Base-by-base conservation (phyloP, 2,329 filamentous ascomycete genomes). In the Cladosporium sp. region DNA sequence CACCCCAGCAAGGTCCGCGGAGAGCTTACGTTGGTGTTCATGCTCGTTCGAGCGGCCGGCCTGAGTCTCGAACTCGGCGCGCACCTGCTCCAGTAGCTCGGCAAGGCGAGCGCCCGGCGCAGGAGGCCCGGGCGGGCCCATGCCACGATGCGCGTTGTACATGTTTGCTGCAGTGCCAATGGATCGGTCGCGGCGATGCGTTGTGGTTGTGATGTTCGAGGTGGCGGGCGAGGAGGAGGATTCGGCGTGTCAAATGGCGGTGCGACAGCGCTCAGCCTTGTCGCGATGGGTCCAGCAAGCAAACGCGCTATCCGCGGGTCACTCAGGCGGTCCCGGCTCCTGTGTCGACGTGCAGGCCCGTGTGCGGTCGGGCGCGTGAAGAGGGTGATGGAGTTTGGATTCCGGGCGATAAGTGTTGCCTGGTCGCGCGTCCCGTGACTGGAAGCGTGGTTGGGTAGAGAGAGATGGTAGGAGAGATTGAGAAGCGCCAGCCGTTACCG, bases 21-120 rank as follows among this genome's bases (percentile, higher is more conserved):
- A 8, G 45, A 56, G 49, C 42, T 58, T 56, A 96, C 92, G 87
- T 70, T 95, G 90, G 70, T 92, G 88, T 69, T 98, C 92, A 69
- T 90, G 95, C 63, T 89, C 88, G 68, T 89, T 89, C 59, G 84
- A 87, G 62, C 88, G 84, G 59, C 87, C 84, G 62, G 85, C 80
- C 48, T 68, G 66, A 56, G 79, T 85, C 61, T 97, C 92, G 63
- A 96, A 97, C 72, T 98, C 93, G 66, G 83, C 80, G 67, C 92
- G 85, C 63, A 98, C 83, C 69, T 90, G 86, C 53, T 97, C 92
- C 66, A 98, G 80, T 59, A 97, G 83, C 77, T 98, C 92, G 61
- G 87, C 89, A 63, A 97, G 78, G 61, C 93, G 89, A 62, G 75
- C 80, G 73, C 77, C 80, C 55, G 87, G 85, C 60, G 83, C 84